Percentiles rank a stretch among this genome's conserved stretches.
Evolutionary conservation across 352 stramenopile genomes (phyloP).

Genomic region (Chrysophaeum taylorii): DNA sequence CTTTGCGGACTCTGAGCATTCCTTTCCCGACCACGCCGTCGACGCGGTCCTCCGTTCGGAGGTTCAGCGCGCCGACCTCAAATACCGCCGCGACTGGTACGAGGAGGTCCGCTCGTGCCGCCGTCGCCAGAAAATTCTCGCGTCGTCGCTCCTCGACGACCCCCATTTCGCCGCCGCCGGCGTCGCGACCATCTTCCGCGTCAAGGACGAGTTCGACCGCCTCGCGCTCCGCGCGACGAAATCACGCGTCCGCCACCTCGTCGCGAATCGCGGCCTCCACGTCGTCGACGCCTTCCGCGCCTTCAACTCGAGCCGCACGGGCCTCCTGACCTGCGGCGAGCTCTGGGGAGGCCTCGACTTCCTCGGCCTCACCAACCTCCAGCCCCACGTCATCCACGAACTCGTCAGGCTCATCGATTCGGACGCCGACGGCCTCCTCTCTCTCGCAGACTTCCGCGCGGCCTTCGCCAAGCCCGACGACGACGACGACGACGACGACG

Average conservation of each 20-base stretch:
- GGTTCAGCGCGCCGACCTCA: neutral
- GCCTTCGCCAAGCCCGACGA: slow-evolving; percentile 56
- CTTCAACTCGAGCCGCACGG: slow-evolving; percentile 71
- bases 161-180: slow-evolving; percentile 77
- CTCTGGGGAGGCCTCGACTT: slow-evolving; percentile 68
- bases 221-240: slow-evolving; percentile 69
- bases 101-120: slow-evolving; percentile 74
- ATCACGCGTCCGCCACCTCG: slow-evolving; percentile 57
- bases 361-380: slow-evolving; percentile 37
- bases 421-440: slow-evolving; percentile 68
- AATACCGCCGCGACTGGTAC: slow-evolving; percentile 48
- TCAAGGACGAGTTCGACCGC: slow-evolving; percentile 89
- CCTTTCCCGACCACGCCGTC: neutral
- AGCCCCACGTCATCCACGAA: slow-evolving; percentile 50
- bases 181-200: slow-evolving; percentile 92
- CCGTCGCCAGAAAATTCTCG: slow-evolving; percentile 82
- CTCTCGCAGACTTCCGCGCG: slow-evolving; percentile 71
- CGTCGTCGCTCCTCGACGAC: neutral
- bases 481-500: slow-evolving; percentile 41
- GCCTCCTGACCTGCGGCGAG: slow-evolving; percentile 64
- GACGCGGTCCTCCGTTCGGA: neutral
- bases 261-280: slow-evolving; percentile 68
- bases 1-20: slow-evolving; percentile 46
- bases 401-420: slow-evolving; percentile 72
- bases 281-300: slow-evolving; percentile 70